Conservation (phyloP, 1,139 yeast genomes). For the Lodderomyces pseudojiufengensis region DNA sequence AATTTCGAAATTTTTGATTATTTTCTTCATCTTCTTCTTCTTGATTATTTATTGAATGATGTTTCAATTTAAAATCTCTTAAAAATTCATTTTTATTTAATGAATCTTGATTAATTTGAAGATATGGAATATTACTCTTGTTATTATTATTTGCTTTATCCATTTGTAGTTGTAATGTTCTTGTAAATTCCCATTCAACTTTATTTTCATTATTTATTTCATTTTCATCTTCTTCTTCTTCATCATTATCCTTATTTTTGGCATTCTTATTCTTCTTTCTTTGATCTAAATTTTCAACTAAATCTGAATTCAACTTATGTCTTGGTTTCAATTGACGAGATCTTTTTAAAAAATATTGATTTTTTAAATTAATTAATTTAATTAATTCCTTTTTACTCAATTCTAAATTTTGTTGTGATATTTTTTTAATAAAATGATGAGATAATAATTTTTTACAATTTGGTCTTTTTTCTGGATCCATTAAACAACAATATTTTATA, state of each 20-base stretch:
- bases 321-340: constrained; percentile 11
- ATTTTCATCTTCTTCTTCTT: constrained; percentile 4
- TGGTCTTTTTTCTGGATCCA: constrained; percentile 55
- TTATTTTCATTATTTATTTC: neutral
- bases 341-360: constrained; percentile 4
- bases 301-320: constrained; percentile 6
- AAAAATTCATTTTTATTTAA: too few relatives aligned
- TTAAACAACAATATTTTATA: constrained; percentile 54
- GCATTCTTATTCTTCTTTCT: too few relatives aligned
- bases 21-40: neutral
- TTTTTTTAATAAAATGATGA: constrained; percentile 40
- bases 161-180: constrained; percentile 3
- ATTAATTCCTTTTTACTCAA: constrained; percentile 7
- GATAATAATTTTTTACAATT: constrained; percentile 41
- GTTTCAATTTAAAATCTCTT: neutral
- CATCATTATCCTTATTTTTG: constrained; percentile 5
- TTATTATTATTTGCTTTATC: too few relatives aligned
- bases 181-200: constrained; percentile 11
- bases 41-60: neutral
- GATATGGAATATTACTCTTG: too few relatives aligned
- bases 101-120: too few relatives aligned
- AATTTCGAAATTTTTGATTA: too few relatives aligned
- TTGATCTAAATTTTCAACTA: constrained; percentile 1
- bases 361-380: constrained; percentile 10
- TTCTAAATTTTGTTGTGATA: constrained; percentile 5